phyloP scores from a whole-genome alignment of 2,329 filamentous ascomycete genomes.

The Penicillium sp. region DNA sequence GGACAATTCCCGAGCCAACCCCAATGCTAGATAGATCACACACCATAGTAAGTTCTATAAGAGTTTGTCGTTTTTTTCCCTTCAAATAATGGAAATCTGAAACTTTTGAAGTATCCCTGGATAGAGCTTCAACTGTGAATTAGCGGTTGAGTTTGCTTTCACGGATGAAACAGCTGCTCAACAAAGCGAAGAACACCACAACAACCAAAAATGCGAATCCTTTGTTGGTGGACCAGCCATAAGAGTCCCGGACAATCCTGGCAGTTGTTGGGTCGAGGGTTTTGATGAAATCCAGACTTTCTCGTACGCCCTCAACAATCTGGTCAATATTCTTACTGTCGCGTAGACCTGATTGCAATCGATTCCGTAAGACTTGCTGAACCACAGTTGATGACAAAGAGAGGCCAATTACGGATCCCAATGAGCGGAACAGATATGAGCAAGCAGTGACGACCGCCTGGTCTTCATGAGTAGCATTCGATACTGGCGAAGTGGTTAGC shows the following conservation, averaged over 20 bases:
- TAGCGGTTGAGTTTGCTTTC: slow-evolving; percentile 55
- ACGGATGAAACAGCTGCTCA: slow-evolving; percentile 53
- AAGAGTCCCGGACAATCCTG: slow-evolving; percentile 63
- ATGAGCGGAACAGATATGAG: slow-evolving; percentile 75
- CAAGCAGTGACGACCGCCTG: slow-evolving; percentile 75
- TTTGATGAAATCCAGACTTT: slow-evolving; percentile 69
- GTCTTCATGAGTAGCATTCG: slow-evolving; percentile 66
- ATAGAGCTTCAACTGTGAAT: slow-evolving; percentile 12
- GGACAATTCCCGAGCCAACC: background rate
- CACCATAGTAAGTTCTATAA: background rate
- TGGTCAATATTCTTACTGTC: slow-evolving; percentile 60
- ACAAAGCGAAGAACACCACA: slow-evolving; percentile 51
- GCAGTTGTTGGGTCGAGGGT: slow-evolving; percentile 61
- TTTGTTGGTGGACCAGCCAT: slow-evolving; percentile 57
- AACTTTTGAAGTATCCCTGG: background rate
- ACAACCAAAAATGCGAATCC: slow-evolving; percentile 53
- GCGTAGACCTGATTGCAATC: slow-evolving; percentile 55
- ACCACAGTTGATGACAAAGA: slow-evolving; percentile 70
- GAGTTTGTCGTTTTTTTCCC: background rate
- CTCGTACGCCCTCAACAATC: slow-evolving; percentile 68
- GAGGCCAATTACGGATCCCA: slow-evolving; percentile 66
- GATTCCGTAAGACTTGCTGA: slow-evolving; percentile 64
- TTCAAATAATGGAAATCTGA: background rate
- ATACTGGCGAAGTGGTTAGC: slow-evolving; percentile 48
- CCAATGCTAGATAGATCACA: background rate